phyloP scores from a whole-genome alignment of 139 green algal species.

The Micromonas pusilla region DNA sequence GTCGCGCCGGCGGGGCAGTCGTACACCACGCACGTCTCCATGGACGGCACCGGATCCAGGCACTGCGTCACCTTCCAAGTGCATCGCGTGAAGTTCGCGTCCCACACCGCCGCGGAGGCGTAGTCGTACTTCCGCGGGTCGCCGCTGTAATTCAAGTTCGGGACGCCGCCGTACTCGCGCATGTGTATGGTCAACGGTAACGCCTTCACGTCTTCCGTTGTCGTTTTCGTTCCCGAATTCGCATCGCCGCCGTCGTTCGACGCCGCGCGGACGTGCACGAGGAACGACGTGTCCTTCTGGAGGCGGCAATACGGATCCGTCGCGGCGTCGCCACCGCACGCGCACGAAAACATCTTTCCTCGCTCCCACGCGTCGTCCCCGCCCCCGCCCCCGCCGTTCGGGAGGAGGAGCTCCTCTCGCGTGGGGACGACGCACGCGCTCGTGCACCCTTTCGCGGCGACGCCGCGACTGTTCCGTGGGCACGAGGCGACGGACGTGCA shows the following conservation, averaged over 20 bases:
- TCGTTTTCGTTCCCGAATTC: too few relatives aligned
- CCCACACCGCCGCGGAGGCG: conserved; percentile 10
- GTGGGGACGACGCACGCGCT: background rate
- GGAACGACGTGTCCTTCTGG: conserved; percentile 5
- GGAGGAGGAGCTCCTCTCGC: background rate
- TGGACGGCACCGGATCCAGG: background rate
- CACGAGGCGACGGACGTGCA: background rate
- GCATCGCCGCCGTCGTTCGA: too few relatives aligned
- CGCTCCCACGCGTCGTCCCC: background rate
- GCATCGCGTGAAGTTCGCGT: conserved; percentile 16
- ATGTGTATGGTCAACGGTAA: background rate
- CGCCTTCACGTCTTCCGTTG: too few relatives aligned
- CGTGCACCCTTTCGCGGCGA: conserved; percentile 4
- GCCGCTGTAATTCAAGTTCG: background rate
- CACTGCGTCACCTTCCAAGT: background rate
- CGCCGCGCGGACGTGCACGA: background rate
- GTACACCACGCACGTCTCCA: conserved; percentile 2
- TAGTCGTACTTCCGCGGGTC: conserved; percentile 11
- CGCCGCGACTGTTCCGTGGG: background rate
- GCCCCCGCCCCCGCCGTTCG: background rate
- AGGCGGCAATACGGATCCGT: conserved; percentile 9
- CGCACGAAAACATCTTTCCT: conserved; percentile 8
- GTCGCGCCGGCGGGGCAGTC: background rate
- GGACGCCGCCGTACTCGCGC: conserved; percentile 11
- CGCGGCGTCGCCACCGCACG: conserved; percentile 10